Evolutionary conservation across 441 rosid species (phyloP), one percentile per base, ranked within the genome.

Genomic region (Arabidopsis lyrata): DNA sequence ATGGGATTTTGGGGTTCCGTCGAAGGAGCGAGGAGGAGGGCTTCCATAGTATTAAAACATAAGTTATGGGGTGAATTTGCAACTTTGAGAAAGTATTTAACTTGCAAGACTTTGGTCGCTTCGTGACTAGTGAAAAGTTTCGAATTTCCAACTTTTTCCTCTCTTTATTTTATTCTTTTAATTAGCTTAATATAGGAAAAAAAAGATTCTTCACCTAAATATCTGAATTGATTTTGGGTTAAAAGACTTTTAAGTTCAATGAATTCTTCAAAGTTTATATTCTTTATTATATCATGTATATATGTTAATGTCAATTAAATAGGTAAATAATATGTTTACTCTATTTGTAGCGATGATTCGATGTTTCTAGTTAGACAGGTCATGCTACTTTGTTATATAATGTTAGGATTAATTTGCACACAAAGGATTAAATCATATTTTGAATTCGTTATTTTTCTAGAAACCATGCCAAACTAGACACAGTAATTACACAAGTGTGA

Each of bases 21-120:
- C 70, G 78, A 60, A 42, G 73, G 69, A 61, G 65, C 14, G 16
- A 35, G 63, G 55, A 50, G 56, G 36, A 56, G 64, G 66, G 63
- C 65, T 45, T 68, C 80, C 80, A 80, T 80, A 1, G 6, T 2
- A 2, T 7, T 0, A 1, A 34, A 10, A 24, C 45, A 63, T 39
- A 70, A 77, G 27, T 58, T 41, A 1, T 58, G 80, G 80, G 80
- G 80, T 77, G 16, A 16, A 65, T 22, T 71, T 58, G 35, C 42
- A 71, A 71, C 18, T 65, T 65, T 58, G 34, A 58, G 57, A 57
- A 77, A 70, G 71, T 76, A 58, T 65, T 32, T 77, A 63, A 65
- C 41, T 57, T 58, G 36, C 2, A 57, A 29, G 54, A 70, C 22
- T 63, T 70, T 42, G n/a, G 72, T 36, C 66, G 55, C 59, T 75